A percentile compares a stretch with the other conserved stretches of the same genome.
These are phyloP conservation scores for Trichoderma afroharzianum DNA, from an alignment of 2,329 filamentous ascomycete genomes.

Conservation along the genomic window DNA sequence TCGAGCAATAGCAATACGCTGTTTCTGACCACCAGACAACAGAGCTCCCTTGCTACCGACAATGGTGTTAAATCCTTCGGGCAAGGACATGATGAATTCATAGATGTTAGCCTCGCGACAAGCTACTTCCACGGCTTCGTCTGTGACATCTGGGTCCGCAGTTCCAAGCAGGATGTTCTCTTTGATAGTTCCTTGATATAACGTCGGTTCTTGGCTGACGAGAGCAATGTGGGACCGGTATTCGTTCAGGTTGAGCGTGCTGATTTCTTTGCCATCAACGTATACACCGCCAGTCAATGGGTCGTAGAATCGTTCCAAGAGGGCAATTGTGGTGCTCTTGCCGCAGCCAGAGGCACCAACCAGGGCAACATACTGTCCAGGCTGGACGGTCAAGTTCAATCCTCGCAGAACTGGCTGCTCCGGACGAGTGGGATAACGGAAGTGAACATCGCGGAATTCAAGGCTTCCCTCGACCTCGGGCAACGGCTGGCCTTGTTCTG, in stretches of 20 bases:
- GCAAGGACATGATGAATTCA: constrained; percentile 82
- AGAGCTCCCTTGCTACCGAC: constrained; percentile 40
- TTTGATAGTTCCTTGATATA: constrained; percentile 88
- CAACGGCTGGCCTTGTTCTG: constrained; percentile 62
- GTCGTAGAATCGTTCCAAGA: constrained; percentile 94
- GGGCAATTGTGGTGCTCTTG: constrained; percentile 88
- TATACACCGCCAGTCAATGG: constrained; percentile 77
- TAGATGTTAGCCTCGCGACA: constrained; percentile 91
- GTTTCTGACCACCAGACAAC: constrained; percentile 18
- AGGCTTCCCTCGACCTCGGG: constrained; percentile 68
- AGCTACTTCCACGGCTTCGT: constrained; percentile 70
- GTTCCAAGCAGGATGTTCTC: constrained; percentile 87
- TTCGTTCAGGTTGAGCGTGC: constrained; percentile 75
- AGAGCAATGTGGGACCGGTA: constrained; percentile 82
- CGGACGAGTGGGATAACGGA: constrained; percentile 86
- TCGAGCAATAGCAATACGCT: constrained; percentile 18
- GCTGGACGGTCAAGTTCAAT: constrained; percentile 70
- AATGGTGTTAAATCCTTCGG: constrained; percentile 30
- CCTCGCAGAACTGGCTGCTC: constrained; percentile 88
- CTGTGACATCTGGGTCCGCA: constrained; percentile 61
- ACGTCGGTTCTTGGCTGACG: constrained; percentile 88
- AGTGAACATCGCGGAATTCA: constrained; percentile 90
- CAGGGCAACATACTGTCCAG: constrained; percentile 80
- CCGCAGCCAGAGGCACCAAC: constrained; percentile 92
- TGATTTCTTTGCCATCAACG: constrained; percentile 80